Percentiles rank a stretch among this genome's conserved stretches.
These are phyloP conservation scores for Podila epigama DNA, from an alignment of 192 early-diverging fungal species.

Conservation along the genomic window DNA sequence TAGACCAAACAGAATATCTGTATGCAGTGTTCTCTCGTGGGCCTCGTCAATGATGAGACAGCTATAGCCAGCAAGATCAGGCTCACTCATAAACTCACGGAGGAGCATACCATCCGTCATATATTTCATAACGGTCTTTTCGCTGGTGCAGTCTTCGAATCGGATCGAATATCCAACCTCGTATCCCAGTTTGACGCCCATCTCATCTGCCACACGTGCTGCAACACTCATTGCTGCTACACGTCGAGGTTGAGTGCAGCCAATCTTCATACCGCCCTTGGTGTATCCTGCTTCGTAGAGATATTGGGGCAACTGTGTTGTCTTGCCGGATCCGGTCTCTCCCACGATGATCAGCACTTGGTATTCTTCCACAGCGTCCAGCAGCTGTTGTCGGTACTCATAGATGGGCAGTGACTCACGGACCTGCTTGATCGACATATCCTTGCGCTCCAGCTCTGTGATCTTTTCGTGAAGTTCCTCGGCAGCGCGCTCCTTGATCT, in stretches of 20 bases:
- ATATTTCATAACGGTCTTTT: slow-evolving; percentile 95
- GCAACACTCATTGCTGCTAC: slow-evolving; percentile 99
- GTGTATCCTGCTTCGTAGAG: slow-evolving; percentile 95
- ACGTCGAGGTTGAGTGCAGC: slow-evolving; percentile 97
- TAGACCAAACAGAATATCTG: slow-evolving; percentile 96
- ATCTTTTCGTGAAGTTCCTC: slow-evolving; percentile 61
- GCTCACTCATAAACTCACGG: slow-evolving; percentile 97
- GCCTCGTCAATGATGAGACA: slow-evolving; percentile 99
- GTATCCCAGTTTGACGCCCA: slow-evolving; percentile 90
- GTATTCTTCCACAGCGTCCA: slow-evolving; percentile 83
- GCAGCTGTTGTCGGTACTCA: slow-evolving; percentile 80
- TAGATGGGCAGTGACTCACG: slow-evolving; percentile 93
- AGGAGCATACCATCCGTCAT: slow-evolving; percentile 99
- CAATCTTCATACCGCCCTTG: slow-evolving; percentile 84
- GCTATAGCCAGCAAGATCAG: slow-evolving; percentile 88
- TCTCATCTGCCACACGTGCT: slow-evolving; percentile 96
- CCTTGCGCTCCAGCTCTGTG: slow-evolving; percentile 74
- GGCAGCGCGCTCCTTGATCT: slow-evolving; percentile 57
- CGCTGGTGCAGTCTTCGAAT: slow-evolving; percentile 97
- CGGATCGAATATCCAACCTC: slow-evolving; percentile 98
- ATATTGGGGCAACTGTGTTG: slow-evolving; percentile 98
- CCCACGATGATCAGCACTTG: slow-evolving; percentile 96
- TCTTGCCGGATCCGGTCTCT: slow-evolving; percentile 98
- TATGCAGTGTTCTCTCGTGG: slow-evolving; percentile 96
- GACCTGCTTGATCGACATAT: slow-evolving; percentile 72